Conservation (phyloP, 495 filamentous ascomycete genomes). For the Aspergillus ellipticus region DNA sequence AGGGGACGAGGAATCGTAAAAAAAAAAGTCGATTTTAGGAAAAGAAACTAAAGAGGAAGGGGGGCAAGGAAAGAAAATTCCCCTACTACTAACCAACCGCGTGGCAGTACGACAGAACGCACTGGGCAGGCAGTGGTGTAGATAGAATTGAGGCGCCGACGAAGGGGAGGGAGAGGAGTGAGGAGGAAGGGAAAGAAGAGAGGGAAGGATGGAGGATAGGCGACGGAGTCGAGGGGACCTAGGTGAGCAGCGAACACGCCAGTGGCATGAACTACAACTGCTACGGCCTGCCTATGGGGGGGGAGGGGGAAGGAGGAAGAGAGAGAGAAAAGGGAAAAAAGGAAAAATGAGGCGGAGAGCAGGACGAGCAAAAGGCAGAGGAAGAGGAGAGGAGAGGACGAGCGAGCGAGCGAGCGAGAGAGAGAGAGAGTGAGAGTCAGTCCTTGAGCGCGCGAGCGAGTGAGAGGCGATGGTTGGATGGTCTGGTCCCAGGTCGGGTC, state of each 20-base stretch:
- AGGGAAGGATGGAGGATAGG: constrained; percentile 6
- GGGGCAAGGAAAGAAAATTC: constrained; percentile 17
- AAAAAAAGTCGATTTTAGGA: not conserved
- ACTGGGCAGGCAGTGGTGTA: constrained; percentile 15
- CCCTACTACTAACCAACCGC: constrained; percentile 27
- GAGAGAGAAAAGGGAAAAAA: constrained; percentile 3
- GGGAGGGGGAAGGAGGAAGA: not conserved
- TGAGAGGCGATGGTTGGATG: constrained; percentile 1
- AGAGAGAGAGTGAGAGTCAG: too few species aligned
- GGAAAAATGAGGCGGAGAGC: constrained; percentile 3
- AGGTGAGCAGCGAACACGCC: constrained; percentile 10
- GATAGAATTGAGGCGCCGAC: constrained; percentile 13
- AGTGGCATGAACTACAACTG: constrained; percentile 8
- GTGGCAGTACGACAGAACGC: constrained; percentile 25
- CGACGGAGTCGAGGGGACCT: constrained; percentile 1
- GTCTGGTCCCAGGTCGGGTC: not conserved
- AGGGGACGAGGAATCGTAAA: constrained; percentile 15
- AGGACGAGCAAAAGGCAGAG: constrained; percentile 2
- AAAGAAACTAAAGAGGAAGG: constrained; percentile 4
- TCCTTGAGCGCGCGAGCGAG: constrained; percentile 1
- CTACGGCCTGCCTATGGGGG: constrained; percentile 6
- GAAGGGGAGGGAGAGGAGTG: constrained; percentile 20
- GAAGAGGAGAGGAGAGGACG: constrained; percentile 8
- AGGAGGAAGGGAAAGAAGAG: constrained; percentile 10
- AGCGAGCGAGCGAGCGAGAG: not conserved